Base-by-base conservation (phyloP, 106 monocot genomes). In the Dioscorea zingiberensis region DNA sequence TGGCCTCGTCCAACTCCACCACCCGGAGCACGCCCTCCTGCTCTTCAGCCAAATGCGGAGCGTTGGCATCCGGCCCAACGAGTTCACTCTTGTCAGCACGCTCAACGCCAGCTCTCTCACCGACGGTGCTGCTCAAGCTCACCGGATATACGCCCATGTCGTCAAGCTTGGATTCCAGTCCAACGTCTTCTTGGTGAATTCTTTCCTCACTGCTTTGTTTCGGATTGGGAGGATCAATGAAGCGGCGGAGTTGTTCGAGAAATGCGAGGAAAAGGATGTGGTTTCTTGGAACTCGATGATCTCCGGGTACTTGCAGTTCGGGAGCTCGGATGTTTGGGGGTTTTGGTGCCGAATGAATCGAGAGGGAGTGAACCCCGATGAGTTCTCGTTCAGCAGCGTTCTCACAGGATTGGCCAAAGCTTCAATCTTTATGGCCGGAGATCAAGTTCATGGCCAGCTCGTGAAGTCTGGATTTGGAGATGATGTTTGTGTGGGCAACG, bases 271-370 rank as follows among this genome's bases (percentile, higher is more conserved):
- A 28, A 80, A 60, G 71, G 83, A 91, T 47, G 73, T 78, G 3
- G 93, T 93, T 19, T 83, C 88, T 6, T 93, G 93, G 93, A 93
- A 93, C 73, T 64, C 85, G 14, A 81, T 93, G 93, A 60, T 93
- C 8, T 69, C 82, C 0, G 88, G 85, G 2, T 83, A 66, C 24
- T 67, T 83, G 53, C 83, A 85, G 30, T 69, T 59, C 13, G 77
- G 80, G 0, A 76, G 13, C 49, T 62, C 59, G 3, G 69, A 78
- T 2, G 47, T 85, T 0, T 93, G 93, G 85, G 46, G 25, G 16
- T 74, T 93, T 44, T 88, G 83, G 85, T 72, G 70, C 27, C 62
- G 85, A 60, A 88, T 93, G 88, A 76, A 45, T 60, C 55, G 27
- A 19, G 85, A 76, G 72, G 93, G 67, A 3, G 44, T 78, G 32